Base-by-base conservation (phyloP, 768 basidiomycete species). In the Tulasnella sp. region DNA sequence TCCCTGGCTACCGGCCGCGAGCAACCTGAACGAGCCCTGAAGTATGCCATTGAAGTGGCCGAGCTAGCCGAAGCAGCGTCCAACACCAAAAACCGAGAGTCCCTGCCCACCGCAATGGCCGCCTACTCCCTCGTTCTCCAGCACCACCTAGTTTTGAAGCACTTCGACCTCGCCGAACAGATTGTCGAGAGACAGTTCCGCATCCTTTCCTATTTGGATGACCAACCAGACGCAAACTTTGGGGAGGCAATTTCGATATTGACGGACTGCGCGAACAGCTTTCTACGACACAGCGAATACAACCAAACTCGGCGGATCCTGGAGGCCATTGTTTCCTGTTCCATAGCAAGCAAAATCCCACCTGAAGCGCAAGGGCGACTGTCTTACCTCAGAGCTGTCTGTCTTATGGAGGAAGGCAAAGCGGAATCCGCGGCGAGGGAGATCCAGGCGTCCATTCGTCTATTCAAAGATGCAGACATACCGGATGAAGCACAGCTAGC, bases 371-470 rank as follows among this genome's bases (percentile, higher is more conserved):
- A 26, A n/a, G 71, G 39, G 29, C 71, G 71, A 40, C 13, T 72
- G 26, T 40, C n/a, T 3, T 72, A 40, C 37, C 39, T 72, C 44
- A 40, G 37, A 23, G 75, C 75, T 10, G 61, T 57, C 15, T 76
- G 55, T 15, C 39, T 35, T 10, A 55, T 57, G 51, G 75, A 57
- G 55, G 29, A 55, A 32, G 75, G 75, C 26, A 26, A 11, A 18
- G 48, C 15, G 35, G 55, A 76, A 35, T 11, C 35, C n/a, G 75
- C 75, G 16, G 57, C 29, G 18, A 37, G 11, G 18, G 51, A 57
- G 29, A 76, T 76, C 37, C 48, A 76, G 23, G 20, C 20, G 37
- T 76, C 48, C 75, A 76, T 76, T 51, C 48, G 32, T 18, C 37
- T 57, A 7, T 61, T 55, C 57, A 26, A 72, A 46, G 40, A 57